phyloP scores from a whole-genome alignment of 441 rosid species.

The Lepidium campestre region DNA sequence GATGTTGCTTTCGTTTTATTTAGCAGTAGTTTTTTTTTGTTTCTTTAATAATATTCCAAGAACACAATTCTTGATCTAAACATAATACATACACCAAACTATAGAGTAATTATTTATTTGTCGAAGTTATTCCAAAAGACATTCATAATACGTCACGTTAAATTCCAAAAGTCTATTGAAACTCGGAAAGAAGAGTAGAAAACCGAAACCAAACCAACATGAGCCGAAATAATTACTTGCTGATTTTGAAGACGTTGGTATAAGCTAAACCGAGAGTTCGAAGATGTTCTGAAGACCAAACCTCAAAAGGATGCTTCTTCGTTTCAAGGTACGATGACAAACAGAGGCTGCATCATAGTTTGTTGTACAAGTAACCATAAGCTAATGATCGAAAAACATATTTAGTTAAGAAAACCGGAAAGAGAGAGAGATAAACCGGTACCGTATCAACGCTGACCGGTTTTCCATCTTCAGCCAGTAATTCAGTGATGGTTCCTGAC shows the following conservation, averaged over 20 bases:
- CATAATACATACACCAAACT: neutral
- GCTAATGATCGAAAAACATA: neutral
- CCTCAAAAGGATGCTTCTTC: neutral
- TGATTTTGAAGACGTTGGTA: neutral
- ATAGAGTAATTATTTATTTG: neutral
- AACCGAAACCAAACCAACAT: constrained; percentile 1
- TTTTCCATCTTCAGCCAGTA: constrained; percentile 79
- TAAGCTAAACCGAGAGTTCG: neutral
- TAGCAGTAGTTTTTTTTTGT: no score
- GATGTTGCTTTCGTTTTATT: no score
- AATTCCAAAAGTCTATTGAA: neutral
- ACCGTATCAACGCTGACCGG: constrained; percentile 83
- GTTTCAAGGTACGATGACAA: constrained; percentile 55
- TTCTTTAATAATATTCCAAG: no score
- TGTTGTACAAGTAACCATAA: neutral
- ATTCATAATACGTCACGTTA: neutral
- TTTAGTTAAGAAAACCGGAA: neutral
- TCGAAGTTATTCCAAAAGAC: neutral
- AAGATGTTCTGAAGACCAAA: neutral
- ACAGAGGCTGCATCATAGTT: constrained; percentile 67
- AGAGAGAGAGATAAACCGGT: constrained; percentile 5
- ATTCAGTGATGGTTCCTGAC: constrained; percentile 76
- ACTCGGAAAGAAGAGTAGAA: neutral
- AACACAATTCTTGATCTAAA: neutral
- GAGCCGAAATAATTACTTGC: neutral